Evolutionary conservation across 805 yeast genomes (phyloP).

Genomic region (Jamesozyma lodderae): DNA sequence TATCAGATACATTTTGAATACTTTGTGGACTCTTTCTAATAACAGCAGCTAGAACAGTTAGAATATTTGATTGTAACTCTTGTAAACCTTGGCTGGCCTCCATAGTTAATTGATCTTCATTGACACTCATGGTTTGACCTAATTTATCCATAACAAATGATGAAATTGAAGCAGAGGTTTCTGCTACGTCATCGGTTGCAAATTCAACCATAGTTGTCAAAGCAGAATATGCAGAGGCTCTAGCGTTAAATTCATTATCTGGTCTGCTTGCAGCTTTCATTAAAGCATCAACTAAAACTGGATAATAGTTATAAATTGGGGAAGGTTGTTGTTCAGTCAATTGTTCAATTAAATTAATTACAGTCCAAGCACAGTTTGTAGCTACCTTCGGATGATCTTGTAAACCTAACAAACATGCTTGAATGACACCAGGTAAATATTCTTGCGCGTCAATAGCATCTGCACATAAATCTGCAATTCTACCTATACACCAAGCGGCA

Average conservation of each 20-base stretch:
- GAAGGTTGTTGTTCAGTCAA: constrained; percentile 43
- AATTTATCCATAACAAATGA: constrained; percentile 64
- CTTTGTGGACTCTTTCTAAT: constrained; percentile 70
- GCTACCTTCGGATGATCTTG: constrained; percentile 87
- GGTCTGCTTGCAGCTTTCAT: constrained; percentile 56
- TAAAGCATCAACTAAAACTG: constrained; percentile 58
- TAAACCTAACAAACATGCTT: constrained; percentile 71
- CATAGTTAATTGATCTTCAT: constrained; percentile 46
- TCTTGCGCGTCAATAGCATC: constrained; percentile 60
- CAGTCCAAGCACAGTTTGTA: constrained; percentile 97
- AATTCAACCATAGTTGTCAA: constrained; percentile 71
- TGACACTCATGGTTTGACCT: constrained; percentile 56
- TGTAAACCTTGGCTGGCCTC: constrained; percentile 75
- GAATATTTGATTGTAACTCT: constrained; percentile 76
- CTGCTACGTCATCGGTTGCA: constrained; percentile 62
- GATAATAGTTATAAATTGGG: constrained; percentile 67
- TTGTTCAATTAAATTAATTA: constrained; percentile 86
- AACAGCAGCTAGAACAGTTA: constrained; percentile 71
- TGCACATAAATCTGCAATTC: constrained; percentile 81
- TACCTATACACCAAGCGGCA: constrained; percentile 96
- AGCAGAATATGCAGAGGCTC: constrained; percentile 97
- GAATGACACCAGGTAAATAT: constrained; percentile 62
- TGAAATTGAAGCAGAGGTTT: constrained; percentile 63
- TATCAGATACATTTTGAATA: constrained; percentile 64
- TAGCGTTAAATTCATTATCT: constrained; percentile 78